These are phyloP conservation scores for Trichoderma arundinaceum DNA, from an alignment of 2,329 filamentous ascomycete species.

Conservation along the genomic window DNA sequence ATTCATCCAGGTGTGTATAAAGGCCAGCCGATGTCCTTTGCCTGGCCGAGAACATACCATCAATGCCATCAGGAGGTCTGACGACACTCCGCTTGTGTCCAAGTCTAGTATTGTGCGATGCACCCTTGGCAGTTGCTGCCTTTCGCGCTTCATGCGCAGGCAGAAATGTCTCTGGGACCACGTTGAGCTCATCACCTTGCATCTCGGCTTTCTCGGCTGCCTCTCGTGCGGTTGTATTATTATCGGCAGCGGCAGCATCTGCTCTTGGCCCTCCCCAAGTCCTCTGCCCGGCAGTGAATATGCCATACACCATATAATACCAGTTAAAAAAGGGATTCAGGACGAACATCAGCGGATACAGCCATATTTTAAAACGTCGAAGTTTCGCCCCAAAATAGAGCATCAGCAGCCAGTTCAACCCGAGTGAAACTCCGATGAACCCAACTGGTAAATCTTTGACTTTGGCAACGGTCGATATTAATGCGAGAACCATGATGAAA, in stretches of 20 bases:
- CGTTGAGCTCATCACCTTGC: slow-evolving; percentile 84
- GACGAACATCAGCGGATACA: slow-evolving; percentile 95
- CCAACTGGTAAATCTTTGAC: slow-evolving; percentile 83
- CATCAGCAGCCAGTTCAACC: slow-evolving; percentile 95
- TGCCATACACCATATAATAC: slow-evolving; percentile 97
- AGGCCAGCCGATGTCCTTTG: slow-evolving; percentile 70
- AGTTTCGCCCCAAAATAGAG: slow-evolving; percentile 91
- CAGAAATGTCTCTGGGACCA: slow-evolving; percentile 85
- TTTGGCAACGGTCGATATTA: slow-evolving; percentile 82
- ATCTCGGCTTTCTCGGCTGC: slow-evolving; percentile 82
- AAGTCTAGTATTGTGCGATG: slow-evolving; percentile 43
- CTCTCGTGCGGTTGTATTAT: slow-evolving; percentile 75
- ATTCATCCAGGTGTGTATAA: slow-evolving; percentile 61
- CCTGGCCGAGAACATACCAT: slow-evolving; percentile 78
- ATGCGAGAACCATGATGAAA: slow-evolving; percentile 87
- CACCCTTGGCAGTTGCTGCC: slow-evolving; percentile 40
- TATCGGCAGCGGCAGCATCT: slow-evolving; percentile 82
- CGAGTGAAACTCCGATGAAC: slow-evolving; percentile 90
- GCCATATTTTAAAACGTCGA: slow-evolving; percentile 87
- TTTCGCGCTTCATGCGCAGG: slow-evolving; percentile 59
- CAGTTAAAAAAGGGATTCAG: slow-evolving; percentile 98
- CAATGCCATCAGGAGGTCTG: slow-evolving; percentile 74
- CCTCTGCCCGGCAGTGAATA: slow-evolving; percentile 90
- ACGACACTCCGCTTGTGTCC: slow-evolving; percentile 62
- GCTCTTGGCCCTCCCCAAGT: slow-evolving; percentile 95